phyloP scores from a whole-genome alignment of 2,329 filamentous ascomycete species.

The Lomentospora prolificans region DNA sequence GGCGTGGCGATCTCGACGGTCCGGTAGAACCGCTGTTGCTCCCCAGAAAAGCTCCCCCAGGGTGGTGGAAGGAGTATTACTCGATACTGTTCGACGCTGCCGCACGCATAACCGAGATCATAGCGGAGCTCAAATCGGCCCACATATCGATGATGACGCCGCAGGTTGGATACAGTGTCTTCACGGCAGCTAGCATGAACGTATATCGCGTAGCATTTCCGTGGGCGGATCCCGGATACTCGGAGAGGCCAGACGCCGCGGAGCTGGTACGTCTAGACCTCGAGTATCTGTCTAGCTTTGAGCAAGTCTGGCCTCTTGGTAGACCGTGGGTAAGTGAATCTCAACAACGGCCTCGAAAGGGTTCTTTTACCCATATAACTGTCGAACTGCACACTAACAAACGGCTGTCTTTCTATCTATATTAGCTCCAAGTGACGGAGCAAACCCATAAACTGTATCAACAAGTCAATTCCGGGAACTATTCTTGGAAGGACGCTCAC shows the following conservation, averaged over 20 bases:
- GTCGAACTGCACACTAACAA: no score
- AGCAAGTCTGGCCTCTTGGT: background rate
- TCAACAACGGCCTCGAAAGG: no score
- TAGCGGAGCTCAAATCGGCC: background rate
- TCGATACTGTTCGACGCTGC: background rate
- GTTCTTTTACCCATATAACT: no score
- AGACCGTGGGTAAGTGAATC: background rate
- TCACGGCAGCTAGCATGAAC: background rate
- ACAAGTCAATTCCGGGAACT: background rate
- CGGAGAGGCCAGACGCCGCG: background rate
- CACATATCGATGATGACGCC: background rate
- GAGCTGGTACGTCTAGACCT: background rate
- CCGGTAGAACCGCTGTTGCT: background rate
- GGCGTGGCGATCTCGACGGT: background rate
- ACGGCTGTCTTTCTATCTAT: no score
- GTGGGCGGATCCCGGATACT: background rate
- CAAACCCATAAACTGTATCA: background rate
- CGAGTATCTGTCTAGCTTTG: background rate
- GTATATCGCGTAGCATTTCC: background rate
- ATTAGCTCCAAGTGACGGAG: background rate
- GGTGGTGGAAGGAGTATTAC: background rate
- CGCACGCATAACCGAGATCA: background rate
- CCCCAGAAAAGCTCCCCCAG: background rate
- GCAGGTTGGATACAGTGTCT: background rate
- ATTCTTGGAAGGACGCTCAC: background rate